phyloP scores from a whole-genome alignment of 148 eudicot genomes.

The Arbutus unedo region DNA sequence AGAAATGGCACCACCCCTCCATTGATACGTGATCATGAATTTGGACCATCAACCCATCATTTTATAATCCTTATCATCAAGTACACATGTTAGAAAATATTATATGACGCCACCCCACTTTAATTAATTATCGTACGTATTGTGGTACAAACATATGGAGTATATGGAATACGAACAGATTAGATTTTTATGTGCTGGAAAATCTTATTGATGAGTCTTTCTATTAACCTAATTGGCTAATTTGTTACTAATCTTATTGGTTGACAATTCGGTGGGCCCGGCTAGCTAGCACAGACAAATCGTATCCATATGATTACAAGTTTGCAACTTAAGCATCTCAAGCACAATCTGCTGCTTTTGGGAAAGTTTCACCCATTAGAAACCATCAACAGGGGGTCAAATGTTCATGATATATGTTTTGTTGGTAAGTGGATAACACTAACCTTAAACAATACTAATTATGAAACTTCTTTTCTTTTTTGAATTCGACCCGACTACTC shows the following conservation, averaged over 20 bases:
- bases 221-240: too few relatives aligned
- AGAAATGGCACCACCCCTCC: neutral
- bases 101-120: too few relatives aligned
- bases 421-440: neutral
- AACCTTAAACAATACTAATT: neutral
- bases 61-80: neutral
- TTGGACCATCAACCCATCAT: neutral
- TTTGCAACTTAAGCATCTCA: conserved; percentile 14
- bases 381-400: neutral
- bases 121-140: too few relatives aligned
- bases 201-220: too few relatives aligned
- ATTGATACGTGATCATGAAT: neutral
- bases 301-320: conserved; percentile 16
- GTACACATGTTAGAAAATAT: too few relatives aligned
- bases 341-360: conserved; percentile 5
- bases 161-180: too few relatives aligned
- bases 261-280: neutral
- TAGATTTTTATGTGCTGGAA: too few relatives aligned
- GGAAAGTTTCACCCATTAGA: neutral
- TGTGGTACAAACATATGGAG: too few relatives aligned
- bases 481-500: neutral
- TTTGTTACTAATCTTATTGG: too few relatives aligned
- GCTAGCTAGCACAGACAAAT: conserved; percentile 7
- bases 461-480: neutral
- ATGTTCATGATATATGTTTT: neutral